Base-by-base conservation (phyloP, 345 rosid species). In the Gossypium stocksii region DNA sequence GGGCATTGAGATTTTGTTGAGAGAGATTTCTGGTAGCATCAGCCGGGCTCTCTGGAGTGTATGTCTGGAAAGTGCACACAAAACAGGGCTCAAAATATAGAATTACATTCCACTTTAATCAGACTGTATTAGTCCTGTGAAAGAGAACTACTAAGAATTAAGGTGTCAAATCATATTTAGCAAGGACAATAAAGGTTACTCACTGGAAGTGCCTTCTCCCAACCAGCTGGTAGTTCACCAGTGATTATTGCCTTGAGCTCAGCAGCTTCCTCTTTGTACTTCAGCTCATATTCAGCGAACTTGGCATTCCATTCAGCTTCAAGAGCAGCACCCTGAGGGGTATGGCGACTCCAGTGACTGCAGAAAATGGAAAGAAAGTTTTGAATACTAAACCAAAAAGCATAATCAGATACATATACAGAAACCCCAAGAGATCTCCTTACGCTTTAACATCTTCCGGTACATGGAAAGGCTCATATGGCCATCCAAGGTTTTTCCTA, bases 291-390 rank as follows among this genome's bases (percentile, higher is more conserved):
- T 59, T 85, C 97, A 2, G 95, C 89, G 68, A 89, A 96, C 79
- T 86, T 87, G 65, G 93, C 84, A 74, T 83, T 93, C 99, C 99
- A 96, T 75, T 90, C 97, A 68, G 95, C 86, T 84, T 89, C 93
- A 51, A 85, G 64, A 20, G 91, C 58, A 78, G 93, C 85, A 29
- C 99, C 99, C n/a, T 56, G 72, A 44, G 91, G 76, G 3, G 54
- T 73, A 61, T 96, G 99, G 78, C 98, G 97, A 68, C 95, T 91
- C 99, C 99, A 96, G 76, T 96, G 99, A 82, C 99, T 96, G 80
- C 44, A 72, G 66, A 79, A 79, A 78, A 58, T 49, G 38, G 44
- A 62, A 48, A 51, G 23, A 29, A 48, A 54, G n/a, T 19, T 19
- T n/a, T 46, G 20, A 19, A 70, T 43, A 77, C 38, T n/a, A 62